Evolutionary conservation across 73 alveolate species (phyloP).

Genomic region (Symbiodinium natans): DNA sequence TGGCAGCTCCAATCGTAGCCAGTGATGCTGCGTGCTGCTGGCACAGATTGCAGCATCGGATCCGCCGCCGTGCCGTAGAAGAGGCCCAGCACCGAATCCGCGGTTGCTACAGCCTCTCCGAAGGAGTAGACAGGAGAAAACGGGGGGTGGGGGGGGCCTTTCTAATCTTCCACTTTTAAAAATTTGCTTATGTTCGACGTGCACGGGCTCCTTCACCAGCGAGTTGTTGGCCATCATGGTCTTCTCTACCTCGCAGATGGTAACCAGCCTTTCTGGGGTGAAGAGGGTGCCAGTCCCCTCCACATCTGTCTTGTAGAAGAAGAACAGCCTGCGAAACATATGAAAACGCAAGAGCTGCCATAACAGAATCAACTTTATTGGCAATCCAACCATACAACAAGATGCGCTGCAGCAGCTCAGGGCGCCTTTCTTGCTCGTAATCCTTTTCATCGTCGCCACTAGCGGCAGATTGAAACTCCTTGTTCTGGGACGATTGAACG

Average conservation of each 20-base stretch:
- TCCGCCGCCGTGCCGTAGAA: constrained; percentile 56
- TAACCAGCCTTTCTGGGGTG: constrained; percentile 45
- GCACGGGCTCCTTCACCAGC: constrained; percentile 9
- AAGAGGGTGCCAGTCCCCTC: constrained; percentile 33
- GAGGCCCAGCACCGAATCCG: constrained; percentile 31
- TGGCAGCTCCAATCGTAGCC: constrained; percentile 65
- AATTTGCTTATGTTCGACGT: neutral
- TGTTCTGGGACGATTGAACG: too few species aligned
- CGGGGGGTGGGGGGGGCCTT: too few species aligned
- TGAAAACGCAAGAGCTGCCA: too few species aligned
- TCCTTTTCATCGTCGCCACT: neutral
- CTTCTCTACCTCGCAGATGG: constrained; percentile 63
- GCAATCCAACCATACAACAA: too few species aligned
- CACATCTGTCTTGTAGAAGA: constrained; percentile 74
- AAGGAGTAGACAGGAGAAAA: neutral
- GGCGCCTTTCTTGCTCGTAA: neutral
- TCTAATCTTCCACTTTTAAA: neutral
- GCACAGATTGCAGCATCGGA: constrained; percentile 39
- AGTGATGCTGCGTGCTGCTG: constrained; percentile 36
- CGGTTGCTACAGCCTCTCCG: neutral
- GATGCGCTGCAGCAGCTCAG: too few species aligned
- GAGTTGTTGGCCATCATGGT: constrained; percentile 32
- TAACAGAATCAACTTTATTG: too few species aligned
- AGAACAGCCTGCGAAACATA: constrained; percentile 8
- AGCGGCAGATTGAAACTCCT: neutral